Evolutionary conservation across 306 rosid species (phyloP).

Genomic region (Spatholobus suberectus): DNA sequence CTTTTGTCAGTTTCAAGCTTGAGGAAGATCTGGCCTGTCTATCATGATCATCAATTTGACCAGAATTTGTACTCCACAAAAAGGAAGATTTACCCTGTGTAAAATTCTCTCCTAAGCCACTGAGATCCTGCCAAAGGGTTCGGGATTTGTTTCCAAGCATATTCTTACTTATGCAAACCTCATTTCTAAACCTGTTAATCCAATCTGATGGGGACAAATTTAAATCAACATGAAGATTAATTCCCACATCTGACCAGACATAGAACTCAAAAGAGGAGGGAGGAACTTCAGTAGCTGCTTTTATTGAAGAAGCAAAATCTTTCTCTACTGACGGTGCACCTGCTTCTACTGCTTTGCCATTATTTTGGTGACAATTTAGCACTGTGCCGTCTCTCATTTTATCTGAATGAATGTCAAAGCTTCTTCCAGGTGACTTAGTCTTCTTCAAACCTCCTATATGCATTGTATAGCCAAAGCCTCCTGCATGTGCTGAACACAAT

Average conservation of each 20-base stretch:
- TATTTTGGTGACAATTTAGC: constrained; percentile 36
- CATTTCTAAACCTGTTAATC: constrained; percentile 61
- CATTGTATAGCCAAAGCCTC: constrained; percentile 21
- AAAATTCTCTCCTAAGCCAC: constrained; percentile 46
- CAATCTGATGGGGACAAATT: constrained; percentile 75
- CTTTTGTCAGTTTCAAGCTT: constrained; percentile 40
- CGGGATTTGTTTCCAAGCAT: constrained; percentile 43
- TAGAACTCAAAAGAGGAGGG: constrained; percentile 68
- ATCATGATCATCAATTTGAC: constrained; percentile 39
- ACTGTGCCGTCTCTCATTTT: constrained; percentile 26
- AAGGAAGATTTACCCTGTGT: constrained; percentile 48
- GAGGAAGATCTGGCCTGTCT: constrained; percentile 45
- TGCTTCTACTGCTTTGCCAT: constrained; percentile 34
- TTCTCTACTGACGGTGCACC: constrained; percentile 45
- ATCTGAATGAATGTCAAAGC: constrained; percentile 19
- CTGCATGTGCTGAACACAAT: constrained; percentile 30
- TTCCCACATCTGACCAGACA: constrained; percentile 77
- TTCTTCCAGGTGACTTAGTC: constrained; percentile 18
- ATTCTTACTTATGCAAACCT: constrained; percentile 55
- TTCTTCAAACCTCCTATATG: constrained; percentile 24
- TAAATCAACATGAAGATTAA: constrained; percentile 73
- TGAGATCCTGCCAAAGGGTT: constrained; percentile 58
- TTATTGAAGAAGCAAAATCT: constrained; percentile 50
- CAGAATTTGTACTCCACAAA: constrained; percentile 40
- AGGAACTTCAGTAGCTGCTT: constrained; percentile 50